Base-by-base conservation (phyloP, 495 filamentous ascomycete genomes). In the Barbatosphaeria neglecta region DNA sequence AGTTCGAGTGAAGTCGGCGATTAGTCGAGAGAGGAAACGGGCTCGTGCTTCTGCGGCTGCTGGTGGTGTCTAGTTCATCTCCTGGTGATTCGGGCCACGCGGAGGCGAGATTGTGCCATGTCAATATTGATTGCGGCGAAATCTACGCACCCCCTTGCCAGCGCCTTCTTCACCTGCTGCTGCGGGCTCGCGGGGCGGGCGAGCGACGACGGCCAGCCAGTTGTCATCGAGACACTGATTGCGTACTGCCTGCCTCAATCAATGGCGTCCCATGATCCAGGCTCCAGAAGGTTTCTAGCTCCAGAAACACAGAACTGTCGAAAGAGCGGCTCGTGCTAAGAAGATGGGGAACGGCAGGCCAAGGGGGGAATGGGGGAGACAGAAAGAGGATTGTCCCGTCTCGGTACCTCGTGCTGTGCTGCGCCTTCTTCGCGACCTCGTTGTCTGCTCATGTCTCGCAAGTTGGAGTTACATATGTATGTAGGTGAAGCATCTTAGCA, bases 41-140 rank as follows among this genome's bases (percentile, higher is more conserved):
- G n/a, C n/a, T 35, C 31, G 31, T 35, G 31, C 6, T 40, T 23
- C 22, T 15, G 20, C n/a, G n/a, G n/a, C 10, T 11, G 39, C 10
- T 41, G 20, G 17, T 41, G 39, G 39, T 41, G 39, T 41, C 39
- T n/a, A 41, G 39, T 24, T 41, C 39, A 41, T 41, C 39, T 41
- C 39, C 33, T 23, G 20, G 20, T 2, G 20, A 23, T 9, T 10
- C 20, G 6, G 39, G 39, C 39, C 39, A 23, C 39, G 39, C 39
- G 20, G 39, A 23, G 20, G 39, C 22, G 22, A 41, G 20, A 41
- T 23, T n/a, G 22, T n/a, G 39, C 20, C 39, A 41, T 41, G 39
- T 22, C 18, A 41, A 41, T 41, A 23, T 23, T 41, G 39, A 22
- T 41, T 41, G 18, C 39, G n/a, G 39, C 13, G 13, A 23, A 41